Evolutionary conservation across 371 early-diverging fungal species (phyloP).

Genomic region (Umbelopsis sp.): DNA sequence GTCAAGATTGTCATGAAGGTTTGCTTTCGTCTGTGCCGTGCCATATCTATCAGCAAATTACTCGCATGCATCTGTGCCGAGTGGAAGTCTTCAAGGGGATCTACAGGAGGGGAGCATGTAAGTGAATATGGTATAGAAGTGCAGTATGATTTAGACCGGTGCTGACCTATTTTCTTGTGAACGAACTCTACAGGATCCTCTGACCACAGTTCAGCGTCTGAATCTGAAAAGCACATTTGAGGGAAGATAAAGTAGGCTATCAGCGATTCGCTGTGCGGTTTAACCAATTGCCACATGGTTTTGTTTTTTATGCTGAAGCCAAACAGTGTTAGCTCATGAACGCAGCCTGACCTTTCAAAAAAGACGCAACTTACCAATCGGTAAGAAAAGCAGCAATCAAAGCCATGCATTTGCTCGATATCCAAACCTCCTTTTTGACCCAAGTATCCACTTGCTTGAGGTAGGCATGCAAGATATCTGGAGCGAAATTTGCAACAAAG

Average conservation of each 20-base stretch:
- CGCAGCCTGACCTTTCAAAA: background rate
- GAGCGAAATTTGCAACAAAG: slow-evolving; percentile 84
- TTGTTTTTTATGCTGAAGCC: slow-evolving; percentile 67
- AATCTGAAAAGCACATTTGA: slow-evolving; percentile 68
- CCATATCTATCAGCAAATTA: slow-evolving; percentile 65
- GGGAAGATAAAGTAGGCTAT: slow-evolving; percentile 78
- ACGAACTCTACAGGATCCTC: slow-evolving; percentile 83
- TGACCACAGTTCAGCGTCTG: slow-evolving; percentile 77
- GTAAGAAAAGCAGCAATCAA: slow-evolving; percentile 37
- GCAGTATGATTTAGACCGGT: background rate
- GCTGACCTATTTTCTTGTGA: slow-evolving; percentile 58
- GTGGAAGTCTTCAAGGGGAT: slow-evolving; percentile 72
- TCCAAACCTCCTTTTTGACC: slow-evolving; percentile 67
- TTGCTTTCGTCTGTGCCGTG: slow-evolving; percentile 61
- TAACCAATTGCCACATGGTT: slow-evolving; percentile 74
- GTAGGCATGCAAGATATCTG: slow-evolving; percentile 80
- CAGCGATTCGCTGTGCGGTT: slow-evolving; percentile 65
- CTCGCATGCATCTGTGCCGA: slow-evolving; percentile 62
- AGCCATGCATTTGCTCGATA: slow-evolving; percentile 58
- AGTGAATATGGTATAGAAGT: background rate
- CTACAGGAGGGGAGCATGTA: slow-evolving; percentile 23
- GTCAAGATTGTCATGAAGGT: slow-evolving; percentile 69
- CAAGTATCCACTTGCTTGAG: slow-evolving; percentile 76
- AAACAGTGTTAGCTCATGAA: background rate
- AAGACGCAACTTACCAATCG: slow-evolving; percentile 27